phyloP scores from a whole-genome alignment of 2,329 filamentous ascomycete genomes.

The Chrysoporthe puriensis region DNA sequence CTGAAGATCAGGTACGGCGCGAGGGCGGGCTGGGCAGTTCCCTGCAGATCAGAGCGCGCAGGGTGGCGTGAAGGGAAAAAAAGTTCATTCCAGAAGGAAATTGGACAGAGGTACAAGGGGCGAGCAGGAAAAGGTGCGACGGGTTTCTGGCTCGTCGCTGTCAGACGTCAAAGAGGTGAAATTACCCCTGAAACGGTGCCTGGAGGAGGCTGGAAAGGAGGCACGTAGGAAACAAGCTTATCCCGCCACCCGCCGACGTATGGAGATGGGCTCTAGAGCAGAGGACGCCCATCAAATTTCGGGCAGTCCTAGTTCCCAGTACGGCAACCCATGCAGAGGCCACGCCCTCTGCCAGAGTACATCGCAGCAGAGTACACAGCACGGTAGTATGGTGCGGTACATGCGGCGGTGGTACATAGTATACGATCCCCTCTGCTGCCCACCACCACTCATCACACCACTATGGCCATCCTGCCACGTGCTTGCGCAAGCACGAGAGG shows the following conservation, averaged over 20 bases:
- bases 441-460: background rate
- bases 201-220: background rate
- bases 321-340: background rate
- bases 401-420: background rate
- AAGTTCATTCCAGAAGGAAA: constrained; percentile 16
- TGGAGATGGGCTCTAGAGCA: background rate
- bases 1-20: background rate
- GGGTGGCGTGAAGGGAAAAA: constrained; percentile 7
- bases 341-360: background rate
- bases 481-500: background rate
- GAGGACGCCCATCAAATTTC: constrained; percentile 3
- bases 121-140: background rate
- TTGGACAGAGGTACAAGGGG: background rate
- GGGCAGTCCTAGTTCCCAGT: background rate
- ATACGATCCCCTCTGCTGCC: too few relatives aligned
- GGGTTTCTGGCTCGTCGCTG: too few relatives aligned
- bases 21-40: background rate
- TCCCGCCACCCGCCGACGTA: constrained; percentile 4
- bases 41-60: constrained; percentile 3
- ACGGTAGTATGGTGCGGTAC: background rate
- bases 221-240: constrained; percentile 16
- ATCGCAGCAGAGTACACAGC: background rate
- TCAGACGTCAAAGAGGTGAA: background rate
- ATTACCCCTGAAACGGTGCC: constrained; percentile 6
- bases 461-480: constrained; percentile 4